Conservation (phyloP, 1,139 yeast genomes). For the Kodamaea plutei region DNA sequence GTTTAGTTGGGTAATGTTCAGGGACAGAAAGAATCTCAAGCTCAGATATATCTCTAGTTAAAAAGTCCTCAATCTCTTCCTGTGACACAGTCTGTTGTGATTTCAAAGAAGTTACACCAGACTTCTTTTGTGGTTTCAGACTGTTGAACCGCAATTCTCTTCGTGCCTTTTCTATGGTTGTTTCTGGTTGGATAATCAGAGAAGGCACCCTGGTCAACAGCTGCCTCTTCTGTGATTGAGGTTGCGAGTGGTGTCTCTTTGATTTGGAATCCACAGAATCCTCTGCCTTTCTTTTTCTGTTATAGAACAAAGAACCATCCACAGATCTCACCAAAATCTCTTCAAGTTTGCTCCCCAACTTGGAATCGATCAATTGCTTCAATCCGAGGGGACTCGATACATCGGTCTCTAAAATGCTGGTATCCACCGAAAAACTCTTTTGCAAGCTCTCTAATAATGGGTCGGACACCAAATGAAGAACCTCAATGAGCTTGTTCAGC, state of each 20-base stretch:
- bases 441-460: constrained; percentile 8
- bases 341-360: constrained; percentile 5
- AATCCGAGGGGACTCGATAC: constrained; percentile 6
- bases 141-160: constrained; percentile 6
- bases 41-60: constrained; percentile 26
- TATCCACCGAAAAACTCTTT: constrained; percentile 3
- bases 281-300: constrained; percentile 5
- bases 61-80: constrained; percentile 22
- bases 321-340: constrained; percentile 6
- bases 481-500: constrained; percentile 7
- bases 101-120: constrained; percentile 18
- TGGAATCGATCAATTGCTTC: constrained; percentile 7
- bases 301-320: constrained; percentile 3
- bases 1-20: constrained; percentile 40
- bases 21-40: constrained; percentile 40
- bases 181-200: neutral
- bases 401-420: constrained; percentile 2
- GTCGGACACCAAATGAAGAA: constrained; percentile 7
- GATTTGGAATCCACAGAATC: constrained; percentile 2
- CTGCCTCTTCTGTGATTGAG: neutral
- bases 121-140: constrained; percentile 5
- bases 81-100: constrained; percentile 18
- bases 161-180: constrained; percentile 1
- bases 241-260: constrained; percentile 1
- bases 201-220: constrained; percentile 1